A percentile compares a stretch with the other conserved stretches of the same genome.
phyloP scores from a whole-genome alignment of 148 eudicot species.

The Bassia scoparia region DNA sequence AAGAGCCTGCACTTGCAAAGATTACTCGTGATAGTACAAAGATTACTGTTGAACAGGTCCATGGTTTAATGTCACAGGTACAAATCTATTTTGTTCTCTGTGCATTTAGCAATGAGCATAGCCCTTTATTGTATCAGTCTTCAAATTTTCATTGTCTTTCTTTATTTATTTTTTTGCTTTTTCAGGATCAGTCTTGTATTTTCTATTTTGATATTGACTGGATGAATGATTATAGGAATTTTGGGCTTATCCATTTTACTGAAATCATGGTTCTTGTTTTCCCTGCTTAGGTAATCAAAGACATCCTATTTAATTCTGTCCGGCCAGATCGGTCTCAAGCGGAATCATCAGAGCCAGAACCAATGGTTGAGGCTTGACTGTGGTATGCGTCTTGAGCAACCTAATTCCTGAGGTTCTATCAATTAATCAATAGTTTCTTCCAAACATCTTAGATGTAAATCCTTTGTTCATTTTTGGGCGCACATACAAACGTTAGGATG shows the following conservation, averaged over 20 bases:
- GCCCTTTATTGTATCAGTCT: not conserved
- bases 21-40: slow-evolving; percentile 97
- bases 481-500: not conserved
- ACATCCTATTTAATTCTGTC: slow-evolving; percentile 80
- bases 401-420: not conserved
- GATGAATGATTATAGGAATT: not conserved
- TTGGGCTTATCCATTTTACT: not conserved
- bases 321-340: slow-evolving; percentile 47
- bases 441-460: slow-evolving; percentile 14
- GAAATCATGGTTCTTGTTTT: not conserved
- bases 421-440: not conserved
- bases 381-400: not conserved
- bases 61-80: slow-evolving; percentile 98
- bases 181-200: not conserved
- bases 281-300: slow-evolving; percentile 71
- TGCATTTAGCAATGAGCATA: not conserved
- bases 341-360: slow-evolving; percentile 82
- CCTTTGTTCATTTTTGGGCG: slow-evolving; percentile 10
- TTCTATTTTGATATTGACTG: not conserved
- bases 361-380: slow-evolving; percentile 77
- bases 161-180: not conserved
- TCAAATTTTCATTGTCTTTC: no score
- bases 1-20: slow-evolving; percentile 90
- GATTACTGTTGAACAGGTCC: slow-evolving; percentile 98
- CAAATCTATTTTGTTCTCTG: not conserved